Percentiles rank a stretch among this genome's conserved stretches.
phyloP scores from a whole-genome alignment of 2,329 filamentous ascomycete genomes.

The Magnaporthales sp. region DNA sequence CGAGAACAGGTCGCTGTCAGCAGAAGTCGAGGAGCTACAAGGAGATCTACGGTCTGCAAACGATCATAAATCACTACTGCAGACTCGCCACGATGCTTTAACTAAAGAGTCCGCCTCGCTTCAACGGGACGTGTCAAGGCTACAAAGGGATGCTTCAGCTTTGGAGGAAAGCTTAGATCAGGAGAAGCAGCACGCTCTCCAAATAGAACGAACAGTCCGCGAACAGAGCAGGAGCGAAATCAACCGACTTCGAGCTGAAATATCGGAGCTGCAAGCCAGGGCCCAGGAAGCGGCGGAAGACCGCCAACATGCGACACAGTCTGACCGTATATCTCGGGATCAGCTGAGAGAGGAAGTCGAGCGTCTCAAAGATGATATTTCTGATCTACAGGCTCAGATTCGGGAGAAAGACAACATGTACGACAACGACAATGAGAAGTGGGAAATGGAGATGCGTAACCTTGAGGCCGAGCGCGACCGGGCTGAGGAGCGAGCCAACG shows the following conservation, averaged over 20 bases:
- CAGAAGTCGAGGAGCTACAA: conserved; percentile 46
- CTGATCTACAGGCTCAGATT: conserved; percentile 53
- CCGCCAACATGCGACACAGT: conserved; percentile 16
- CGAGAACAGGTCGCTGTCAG: conserved; percentile 28
- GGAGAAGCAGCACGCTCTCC: conserved; percentile 48
- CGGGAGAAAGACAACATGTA: conserved; percentile 63
- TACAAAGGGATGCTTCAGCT: conserved; percentile 37
- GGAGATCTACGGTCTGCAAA: conserved; percentile 46
- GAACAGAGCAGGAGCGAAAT: conserved; percentile 45
- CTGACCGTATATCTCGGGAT: conserved; percentile 14
- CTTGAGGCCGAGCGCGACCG: conserved; percentile 57
- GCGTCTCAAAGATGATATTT: conserved; percentile 49
- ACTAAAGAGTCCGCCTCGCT: conserved; percentile 57
- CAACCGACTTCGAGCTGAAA: conserved; percentile 30
- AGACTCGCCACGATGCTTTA: conserved; percentile 59
- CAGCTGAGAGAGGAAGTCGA: conserved; percentile 38
- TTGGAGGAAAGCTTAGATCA: conserved; percentile 39
- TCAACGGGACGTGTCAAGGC: conserved; percentile 50
- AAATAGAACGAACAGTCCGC: conserved; percentile 52
- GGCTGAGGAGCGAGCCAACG: conserved; percentile 57
- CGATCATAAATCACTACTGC: conserved; percentile 62
- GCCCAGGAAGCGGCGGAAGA: conserved; percentile 28
- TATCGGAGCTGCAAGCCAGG: conserved; percentile 36
- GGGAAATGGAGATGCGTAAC: conserved; percentile 57
- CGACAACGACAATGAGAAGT: conserved; percentile 63